Evolutionary conservation across 2,329 filamentous ascomycete species (phyloP).

Genomic region (Claviceps africana): DNA sequence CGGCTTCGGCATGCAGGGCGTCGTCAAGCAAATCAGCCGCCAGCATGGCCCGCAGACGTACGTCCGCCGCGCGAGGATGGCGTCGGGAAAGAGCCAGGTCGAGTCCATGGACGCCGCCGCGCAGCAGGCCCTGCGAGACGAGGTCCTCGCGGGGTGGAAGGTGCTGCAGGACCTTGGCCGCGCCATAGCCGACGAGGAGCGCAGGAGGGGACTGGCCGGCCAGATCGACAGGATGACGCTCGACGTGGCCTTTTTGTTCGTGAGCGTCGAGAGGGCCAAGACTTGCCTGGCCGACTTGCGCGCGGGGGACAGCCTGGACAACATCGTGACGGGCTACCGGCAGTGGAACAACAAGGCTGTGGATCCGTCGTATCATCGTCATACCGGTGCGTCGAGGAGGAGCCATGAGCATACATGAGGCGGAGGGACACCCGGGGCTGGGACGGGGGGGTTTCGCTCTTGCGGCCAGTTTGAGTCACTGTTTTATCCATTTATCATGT

Average conservation of each 20-base stretch:
- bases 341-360: conserved; percentile 4
- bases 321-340: conserved; percentile 7
- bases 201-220: conserved; percentile 25
- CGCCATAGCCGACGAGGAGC: conserved; percentile 15
- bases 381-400: too few relatives aligned
- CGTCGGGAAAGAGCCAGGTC: conserved; percentile 39
- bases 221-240: conserved; percentile 17
- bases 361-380: conserved; percentile 1
- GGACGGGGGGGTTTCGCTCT: too few relatives aligned
- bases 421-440: too few relatives aligned
- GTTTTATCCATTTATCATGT: too few relatives aligned
- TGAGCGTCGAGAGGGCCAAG: conserved; percentile 33
- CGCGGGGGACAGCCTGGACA: conserved; percentile 24
- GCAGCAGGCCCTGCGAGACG: conserved; percentile 12
- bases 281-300: conserved; percentile 30
- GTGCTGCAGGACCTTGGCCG: conserved; percentile 19
- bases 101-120: conserved; percentile 21
- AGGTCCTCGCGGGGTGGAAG: conserved; percentile 19
- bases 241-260: conserved; percentile 25
- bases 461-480: too few relatives aligned
- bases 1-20: conserved; percentile 50
- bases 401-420: too few relatives aligned
- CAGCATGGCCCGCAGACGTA: conserved; percentile 36
- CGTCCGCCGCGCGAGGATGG: conserved; percentile 43
- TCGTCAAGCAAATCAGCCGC: conserved; percentile 45